Evolutionary conservation across 2,329 filamentous ascomycete species (phyloP), one percentile per base, ranked within the genome.

Genomic region (Apiospora arundinis): DNA sequence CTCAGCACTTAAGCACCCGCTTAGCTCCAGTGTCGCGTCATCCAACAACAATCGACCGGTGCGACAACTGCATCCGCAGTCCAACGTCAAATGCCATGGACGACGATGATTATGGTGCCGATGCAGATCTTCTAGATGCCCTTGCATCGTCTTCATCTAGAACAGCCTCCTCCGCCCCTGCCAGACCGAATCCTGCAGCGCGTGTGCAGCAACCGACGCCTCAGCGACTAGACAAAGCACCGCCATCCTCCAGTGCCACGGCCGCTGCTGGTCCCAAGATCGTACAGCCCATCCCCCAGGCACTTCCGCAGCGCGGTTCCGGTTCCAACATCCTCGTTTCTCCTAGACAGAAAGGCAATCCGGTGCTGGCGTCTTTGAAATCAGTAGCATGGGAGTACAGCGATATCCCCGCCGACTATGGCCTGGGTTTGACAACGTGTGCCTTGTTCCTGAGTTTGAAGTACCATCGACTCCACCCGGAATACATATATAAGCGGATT

Each of bases 401-500:
- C 73, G 95, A 98, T 78, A 97, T 97, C n/a, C 92, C 93, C 1
- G 94, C 95, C 44, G 96, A 99, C 83, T 99, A 97, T 81, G 92
- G 95, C 11, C 86, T 98, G 32, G 95, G 96, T 0, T 80, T 89
- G 56, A 97, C 95, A 0, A 97, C 95, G 8, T 97, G 95, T 78
- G 95, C 94, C 0, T 87, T 99, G 6, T 99, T 98, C 80, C 85
- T 99, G 56, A 97, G 94, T 67, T 88, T 99, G 70, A 99, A 98
- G 82, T 99, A 99, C 82, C 96, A 99, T 82, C 94, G 95, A 40
- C 88, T 99, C 69, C 96, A 99, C 79, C 96, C 96, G 0, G 96
- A 99, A 82, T 99, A 99, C 85, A 94, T 99, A 77, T 98, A 98
- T 84, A 95, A 92, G 32, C 92, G 96, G 71, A 97, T 99, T 76